Conservation (phyloP, 1,284 basidiomycete genomes). For the Cryptococcus jaspeensis region DNA sequence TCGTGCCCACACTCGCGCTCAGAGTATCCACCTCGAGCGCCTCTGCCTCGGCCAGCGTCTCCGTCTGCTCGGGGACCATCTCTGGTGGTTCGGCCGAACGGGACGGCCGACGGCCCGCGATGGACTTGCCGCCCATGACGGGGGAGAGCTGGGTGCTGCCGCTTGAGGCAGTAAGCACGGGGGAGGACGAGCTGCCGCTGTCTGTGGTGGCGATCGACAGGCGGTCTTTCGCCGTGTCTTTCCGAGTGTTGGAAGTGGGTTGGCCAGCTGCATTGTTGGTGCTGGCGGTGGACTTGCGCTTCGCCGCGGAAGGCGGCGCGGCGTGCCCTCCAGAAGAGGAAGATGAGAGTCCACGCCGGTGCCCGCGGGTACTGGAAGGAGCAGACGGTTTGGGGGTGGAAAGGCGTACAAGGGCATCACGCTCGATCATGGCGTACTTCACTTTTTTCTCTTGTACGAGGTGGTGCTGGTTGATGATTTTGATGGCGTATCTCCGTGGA, state of each 20-base stretch:
- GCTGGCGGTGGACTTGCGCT: constrained; percentile 17
- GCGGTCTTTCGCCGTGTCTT: constrained; percentile 12
- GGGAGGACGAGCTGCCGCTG: constrained; percentile 11
- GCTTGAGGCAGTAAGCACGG: constrained; percentile 8
- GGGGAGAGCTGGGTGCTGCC: constrained; percentile 15
- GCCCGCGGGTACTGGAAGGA: constrained; percentile 38
- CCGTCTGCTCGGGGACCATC: constrained; percentile 26
- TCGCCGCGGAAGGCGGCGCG: constrained; percentile 4
- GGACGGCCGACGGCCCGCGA: constrained; percentile 27
- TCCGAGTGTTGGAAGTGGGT: not conserved
- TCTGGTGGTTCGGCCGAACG: constrained; percentile 33
- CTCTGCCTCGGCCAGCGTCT: constrained; percentile 8
- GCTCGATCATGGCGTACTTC: constrained; percentile 57
- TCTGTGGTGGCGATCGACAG: constrained; percentile 25
- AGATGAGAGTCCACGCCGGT: constrained; percentile 33
- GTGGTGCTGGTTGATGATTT: constrained; percentile 56
- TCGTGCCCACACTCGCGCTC: not conserved
- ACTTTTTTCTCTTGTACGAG: constrained; percentile 55
- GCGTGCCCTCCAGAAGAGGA: constrained; percentile 27
- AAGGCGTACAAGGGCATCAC: constrained; percentile 54
- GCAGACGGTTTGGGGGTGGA: constrained; percentile 45
- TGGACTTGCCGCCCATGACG: constrained; percentile 5
- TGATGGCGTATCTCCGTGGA: constrained; percentile 52
- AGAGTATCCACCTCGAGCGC: not conserved
- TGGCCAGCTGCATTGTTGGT: constrained; percentile 4